A percentile compares a stretch with the other conserved stretches of the same genome.
These are phyloP conservation scores for Moesziomyces aphidis DNA, from an alignment of 1,284 basidiomycete species.

Conservation along the genomic window DNA sequence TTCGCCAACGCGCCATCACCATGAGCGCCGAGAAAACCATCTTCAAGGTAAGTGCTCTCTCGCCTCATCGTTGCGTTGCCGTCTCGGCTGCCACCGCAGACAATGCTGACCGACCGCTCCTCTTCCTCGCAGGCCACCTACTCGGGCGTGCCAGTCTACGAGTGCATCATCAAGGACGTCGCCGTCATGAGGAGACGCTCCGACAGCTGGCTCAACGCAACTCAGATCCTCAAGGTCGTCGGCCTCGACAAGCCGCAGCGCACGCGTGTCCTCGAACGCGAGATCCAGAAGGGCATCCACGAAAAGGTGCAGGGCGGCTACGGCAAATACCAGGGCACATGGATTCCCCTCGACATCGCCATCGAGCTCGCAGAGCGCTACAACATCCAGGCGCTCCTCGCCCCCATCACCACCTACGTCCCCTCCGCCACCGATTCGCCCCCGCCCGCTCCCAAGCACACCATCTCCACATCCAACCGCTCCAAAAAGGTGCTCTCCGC, in stretches of 20 bases:
- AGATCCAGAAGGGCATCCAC: constrained; percentile 98
- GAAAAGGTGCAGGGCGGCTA: constrained; percentile 99
- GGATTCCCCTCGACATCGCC: constrained; percentile 96
- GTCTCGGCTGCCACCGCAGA: too few species aligned
- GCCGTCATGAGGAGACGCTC: constrained; percentile 96
- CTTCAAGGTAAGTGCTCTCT: constrained; percentile 43
- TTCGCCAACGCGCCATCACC: neutral
- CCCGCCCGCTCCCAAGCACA: constrained; percentile 96
- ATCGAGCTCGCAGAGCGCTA: constrained; percentile 89
- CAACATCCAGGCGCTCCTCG: constrained; percentile 87
- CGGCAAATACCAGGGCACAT: constrained; percentile 99
- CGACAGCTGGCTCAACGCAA: constrained; percentile 96
- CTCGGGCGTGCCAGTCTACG: constrained; percentile 70
- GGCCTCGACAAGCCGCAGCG: constrained; percentile 99
- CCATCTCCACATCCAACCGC: constrained; percentile 69
- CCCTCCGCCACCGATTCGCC: constrained; percentile 82
- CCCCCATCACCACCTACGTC: constrained; percentile 94
- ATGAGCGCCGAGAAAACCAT: constrained; percentile 52
- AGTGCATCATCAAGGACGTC: constrained; percentile 69
- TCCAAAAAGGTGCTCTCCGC: constrained; percentile 60
- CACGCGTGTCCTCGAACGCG: constrained; percentile 94
- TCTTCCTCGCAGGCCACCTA: constrained; percentile 66
- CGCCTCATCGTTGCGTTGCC: too few species aligned
- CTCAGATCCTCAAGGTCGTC: constrained; percentile 98
- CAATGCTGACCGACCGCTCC: too few species aligned